Base-by-base conservation (phyloP, 805 yeast species). In the Kodamaea kakaduensis region DNA sequence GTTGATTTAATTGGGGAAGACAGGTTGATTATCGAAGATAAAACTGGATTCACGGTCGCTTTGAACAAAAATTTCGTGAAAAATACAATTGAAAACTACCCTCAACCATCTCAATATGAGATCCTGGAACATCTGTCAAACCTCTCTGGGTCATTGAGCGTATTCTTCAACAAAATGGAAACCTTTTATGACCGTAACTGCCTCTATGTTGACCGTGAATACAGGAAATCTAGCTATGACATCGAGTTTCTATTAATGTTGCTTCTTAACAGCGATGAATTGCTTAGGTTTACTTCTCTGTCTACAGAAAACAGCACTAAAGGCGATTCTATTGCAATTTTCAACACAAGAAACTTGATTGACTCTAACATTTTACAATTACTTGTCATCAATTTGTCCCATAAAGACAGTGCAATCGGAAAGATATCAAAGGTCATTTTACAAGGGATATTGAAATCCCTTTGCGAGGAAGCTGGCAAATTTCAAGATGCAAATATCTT, bases 221-320 rank as follows among this genome's bases (percentile, higher is more conserved):
- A 61, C 29, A 42, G 44, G 6, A 42, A 55, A 1, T 52, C 64
- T 0, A 44, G 61, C 5, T 84, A 88, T 54, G 90, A 86, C 51
- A 71, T 78, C n/a, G 78, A 81, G 49, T 85, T 88, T 48, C 47
- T 88, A 23, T 54, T 85, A 41, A 61, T 82, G 36, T 51, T 80
- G 41, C 57, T 81, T 4, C 52, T 82, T 23, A 81, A 79, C 52
- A 83, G 78, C 46, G 79, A 76, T 4, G 89, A 83, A 42, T 60
- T 84, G 69, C 83, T 30, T 26, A 56, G 51, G 17, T 37, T 59
- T 9, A 47, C 50, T 3, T 54, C 53, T 7, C 21, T 8, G n/a
- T n/a, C n/a, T 6, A 22, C 30, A 7, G 33, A 28, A 21, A 18
- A 17, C 13, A 59, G 57, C 4, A 62, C 44, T 24, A 55, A 31